These are phyloP conservation scores for Alliaria petiolata DNA, from an alignment of 345 rosid species.

Conservation along the genomic window DNA sequence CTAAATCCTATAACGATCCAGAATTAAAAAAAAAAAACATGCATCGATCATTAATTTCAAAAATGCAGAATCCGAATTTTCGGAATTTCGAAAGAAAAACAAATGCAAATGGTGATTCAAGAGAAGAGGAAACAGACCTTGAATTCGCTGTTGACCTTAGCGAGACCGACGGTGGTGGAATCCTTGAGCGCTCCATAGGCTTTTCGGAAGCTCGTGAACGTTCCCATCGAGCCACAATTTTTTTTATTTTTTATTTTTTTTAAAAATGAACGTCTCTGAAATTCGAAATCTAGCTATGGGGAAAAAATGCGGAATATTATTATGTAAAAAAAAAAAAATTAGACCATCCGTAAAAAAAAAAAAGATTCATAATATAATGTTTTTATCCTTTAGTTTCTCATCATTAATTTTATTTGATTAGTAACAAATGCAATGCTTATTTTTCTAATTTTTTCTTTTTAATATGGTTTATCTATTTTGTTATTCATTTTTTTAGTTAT, in stretches of 20 bases:
- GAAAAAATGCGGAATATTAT: neutral
- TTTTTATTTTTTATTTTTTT: no score
- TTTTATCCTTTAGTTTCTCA: no score
- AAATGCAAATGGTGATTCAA: neutral
- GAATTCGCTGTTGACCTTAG: constrained; percentile 96
- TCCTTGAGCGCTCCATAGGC: constrained; percentile 98
- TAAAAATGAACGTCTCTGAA: neutral
- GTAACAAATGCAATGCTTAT: no score
- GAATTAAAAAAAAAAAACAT: neutral
- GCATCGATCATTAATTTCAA: neutral
- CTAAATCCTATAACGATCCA: constrained; percentile 57
- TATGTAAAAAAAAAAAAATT: no score
- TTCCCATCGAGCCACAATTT: constrained; percentile 45
- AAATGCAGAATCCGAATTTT: neutral
- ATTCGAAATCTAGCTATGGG: neutral
- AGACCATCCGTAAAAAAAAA: no score
- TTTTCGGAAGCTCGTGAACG: constrained; percentile 78
- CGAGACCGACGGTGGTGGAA: constrained; percentile 94
- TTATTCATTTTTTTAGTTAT: no score
- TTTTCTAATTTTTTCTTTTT: no score
- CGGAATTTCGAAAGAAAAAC: neutral
- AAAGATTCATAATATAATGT: no score
- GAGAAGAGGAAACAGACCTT: constrained; percentile 73
- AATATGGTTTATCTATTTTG: no score
- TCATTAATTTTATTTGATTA: no score